Base-by-base conservation (phyloP, 2,329 filamentous ascomycete genomes). In the Endoconidiophora polonica region DNA sequence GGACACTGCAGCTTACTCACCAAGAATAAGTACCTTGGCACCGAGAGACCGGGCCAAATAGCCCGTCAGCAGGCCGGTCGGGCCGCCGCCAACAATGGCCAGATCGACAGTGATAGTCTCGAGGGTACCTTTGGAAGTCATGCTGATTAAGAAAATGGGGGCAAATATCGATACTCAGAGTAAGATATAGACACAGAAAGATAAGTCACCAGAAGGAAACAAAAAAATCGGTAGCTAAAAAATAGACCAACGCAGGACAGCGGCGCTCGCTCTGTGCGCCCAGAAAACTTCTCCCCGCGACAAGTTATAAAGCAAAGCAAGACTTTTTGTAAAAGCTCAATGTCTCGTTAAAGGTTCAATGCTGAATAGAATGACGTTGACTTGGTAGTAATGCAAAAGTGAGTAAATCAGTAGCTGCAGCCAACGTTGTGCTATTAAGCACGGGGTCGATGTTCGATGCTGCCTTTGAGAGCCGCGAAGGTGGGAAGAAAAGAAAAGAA, bases 1-100 rank as follows among this genome's bases (percentile, higher is more conserved):
- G 44, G 33, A 33, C 23, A 36, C 33, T 16, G 2, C 20, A n/a
- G 24, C 38, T 38, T 12, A 46, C 58, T 51, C 52, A 65, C 62
- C 66, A 3, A 68, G 56, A 4, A 70, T 58, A 4, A 59, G 61
- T 2, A 71, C 65, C 2, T 62, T 64, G 4, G 68, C 59, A 0
- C 67, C 67, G 5, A 70, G 57, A 12, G 63, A 60, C 4, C 65
- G 61, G 7, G 68, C 64, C 2, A 71, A 61, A 33, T 70, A 59
- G 0, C 65, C 68, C 9, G 66, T 65, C 14, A 70, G 63, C 1
- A 71, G 61, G 14, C 69, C 69, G 16, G 68, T 71, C 40, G 68
- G 68, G 10, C 68, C 68, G 48, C 63, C 63, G 46, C 65, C 65
- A 46, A 66, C 56, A n/a, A 67, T 62, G 5, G 59, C 57, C 40